Percentiles rank a stretch among this genome's conserved stretches.
These are phyloP conservation scores for Aegilops bicornis DNA, from an alignment of 176 grass and related monocot genomes.

Conservation along the genomic window DNA sequence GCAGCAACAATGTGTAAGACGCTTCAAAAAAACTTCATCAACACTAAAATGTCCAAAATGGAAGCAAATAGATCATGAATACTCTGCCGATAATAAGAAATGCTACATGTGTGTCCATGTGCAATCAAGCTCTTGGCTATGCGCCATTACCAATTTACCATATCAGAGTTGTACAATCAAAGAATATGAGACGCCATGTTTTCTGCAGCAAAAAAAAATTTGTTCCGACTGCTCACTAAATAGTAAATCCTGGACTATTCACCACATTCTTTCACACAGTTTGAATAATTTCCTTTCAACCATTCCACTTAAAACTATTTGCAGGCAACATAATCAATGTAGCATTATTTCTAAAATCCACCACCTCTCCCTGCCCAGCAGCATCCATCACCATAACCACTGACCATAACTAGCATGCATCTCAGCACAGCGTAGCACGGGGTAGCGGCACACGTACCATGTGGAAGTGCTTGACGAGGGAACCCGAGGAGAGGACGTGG, in stretches of 20 bases:
- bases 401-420: background rate
- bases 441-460: constrained; percentile 45
- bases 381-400: background rate
- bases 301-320: background rate
- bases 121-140: background rate
- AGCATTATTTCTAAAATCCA: background rate
- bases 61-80: background rate
- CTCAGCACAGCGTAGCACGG: background rate
- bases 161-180: background rate
- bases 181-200: background rate
- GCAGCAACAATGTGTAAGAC: constrained; percentile 5
- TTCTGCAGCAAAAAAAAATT: background rate
- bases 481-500: constrained; percentile 57
- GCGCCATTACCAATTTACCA: background rate
- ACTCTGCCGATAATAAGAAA: background rate
- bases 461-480: constrained; percentile 70
- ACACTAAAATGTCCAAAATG: background rate
- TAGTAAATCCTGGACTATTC: background rate
- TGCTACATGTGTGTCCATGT: constrained; percentile 1
- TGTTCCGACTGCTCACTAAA: background rate
- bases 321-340: background rate
- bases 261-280: background rate
- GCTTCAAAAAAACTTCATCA: background rate
- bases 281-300: background rate
- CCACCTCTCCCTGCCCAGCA: background rate